Conservation (phyloP, 116 monocot genomes). For the Trichopus zeylanicus region DNA sequence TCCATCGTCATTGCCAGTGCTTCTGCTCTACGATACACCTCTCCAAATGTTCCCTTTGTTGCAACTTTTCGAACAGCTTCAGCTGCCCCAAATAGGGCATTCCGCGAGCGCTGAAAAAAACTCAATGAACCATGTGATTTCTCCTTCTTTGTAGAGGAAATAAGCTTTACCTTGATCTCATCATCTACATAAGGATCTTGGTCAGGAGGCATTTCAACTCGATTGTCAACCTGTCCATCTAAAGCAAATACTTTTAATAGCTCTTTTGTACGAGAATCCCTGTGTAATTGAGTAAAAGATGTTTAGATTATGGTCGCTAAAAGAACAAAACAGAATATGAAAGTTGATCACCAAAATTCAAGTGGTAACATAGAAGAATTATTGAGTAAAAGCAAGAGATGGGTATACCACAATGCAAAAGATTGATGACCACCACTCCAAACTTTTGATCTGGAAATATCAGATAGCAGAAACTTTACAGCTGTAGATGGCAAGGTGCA, state of each 20-base stretch:
- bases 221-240: constrained; percentile 56
- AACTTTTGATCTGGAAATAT: constrained; percentile 67
- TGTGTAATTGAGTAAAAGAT: constrained; percentile 9
- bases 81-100: constrained; percentile 64
- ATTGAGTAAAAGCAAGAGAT: background rate
- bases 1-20: constrained; percentile 33
- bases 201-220: constrained; percentile 23
- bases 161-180: constrained; percentile 51
- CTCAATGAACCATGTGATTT: constrained; percentile 42
- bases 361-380: background rate
- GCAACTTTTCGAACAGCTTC: constrained; percentile 67
- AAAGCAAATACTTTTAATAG: constrained; percentile 58
- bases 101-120: constrained; percentile 67
- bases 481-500: constrained; percentile 65
- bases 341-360: background rate
- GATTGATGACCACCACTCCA: constrained; percentile 56
- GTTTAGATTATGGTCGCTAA: background rate
- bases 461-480: constrained; percentile 64
- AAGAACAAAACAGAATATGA: background rate
- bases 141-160: constrained; percentile 47
- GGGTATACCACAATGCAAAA: constrained; percentile 66
- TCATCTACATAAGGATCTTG: constrained; percentile 45
- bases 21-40: constrained; percentile 50
- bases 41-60: constrained; percentile 46
- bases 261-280: constrained; percentile 71